Evolutionary conservation across 2,329 filamentous ascomycete genomes (phyloP), one percentile per base, ranked within the genome.

Genomic region (Xylaria sp.): DNA sequence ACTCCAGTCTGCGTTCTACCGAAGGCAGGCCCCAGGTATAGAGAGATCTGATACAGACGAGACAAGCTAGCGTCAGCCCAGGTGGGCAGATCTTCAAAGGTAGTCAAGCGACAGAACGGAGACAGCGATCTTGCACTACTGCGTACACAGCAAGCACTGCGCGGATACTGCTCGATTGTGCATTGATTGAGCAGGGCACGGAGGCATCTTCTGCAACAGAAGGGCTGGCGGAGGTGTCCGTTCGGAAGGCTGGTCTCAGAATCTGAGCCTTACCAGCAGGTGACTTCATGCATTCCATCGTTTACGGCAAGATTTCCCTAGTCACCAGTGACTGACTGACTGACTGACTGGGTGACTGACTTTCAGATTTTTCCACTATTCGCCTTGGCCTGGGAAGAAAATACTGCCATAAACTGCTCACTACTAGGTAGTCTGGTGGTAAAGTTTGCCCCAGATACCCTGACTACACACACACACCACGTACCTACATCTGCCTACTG

Each of bases 201-300:
- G 29, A 66, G 49, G 66, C 66, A 64, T 44, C 44, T 58, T 44
- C 58, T 68, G 66, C 61, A 63, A 67, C 66, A 64, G 57, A 62
- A 61, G 49, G n/a, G 56, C 50, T 57, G 50, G 55, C 56, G 53
- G 59, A 61, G 58, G 60, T 61, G 59, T 61, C 59, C 57, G 52
- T 54, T 54, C 44, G 52, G 50, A 58, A 49, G 44, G 47, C 48
- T 54, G 49, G 62, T 63, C 60, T 66, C 54, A 61, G 50, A 55
- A 45, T 22, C 43, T 47, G 60, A 55, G 61, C 59, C 57, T 46
- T 57, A 61, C 50, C 26, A 47, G 41, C 49, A 50, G 45, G 54
- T 52, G 49, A 56, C 40, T 60, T 56, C 51, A 66, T 66, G 59
- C 63, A 52, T 54, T 57, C 54, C 48, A 29, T n/a, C n/a, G n/a